Evolutionary conservation across 2,329 filamentous ascomycete genomes (phyloP).

Genomic region (Colletotrichum tamarilloi): DNA sequence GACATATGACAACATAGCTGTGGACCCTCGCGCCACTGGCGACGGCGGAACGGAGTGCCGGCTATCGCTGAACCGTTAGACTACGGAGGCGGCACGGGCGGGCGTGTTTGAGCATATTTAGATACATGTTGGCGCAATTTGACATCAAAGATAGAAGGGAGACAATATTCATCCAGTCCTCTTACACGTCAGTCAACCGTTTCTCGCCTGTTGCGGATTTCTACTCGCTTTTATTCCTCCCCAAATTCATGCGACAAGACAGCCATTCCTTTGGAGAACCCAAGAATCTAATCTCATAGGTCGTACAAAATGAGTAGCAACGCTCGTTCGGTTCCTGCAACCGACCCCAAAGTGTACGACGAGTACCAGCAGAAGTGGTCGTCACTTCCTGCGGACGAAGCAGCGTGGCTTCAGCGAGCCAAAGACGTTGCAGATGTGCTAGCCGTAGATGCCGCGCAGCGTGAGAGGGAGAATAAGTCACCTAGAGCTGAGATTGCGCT

Average conservation of each 20-base stretch:
- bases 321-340: conserved; percentile 33
- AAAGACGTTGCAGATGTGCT: conserved; percentile 51
- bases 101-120: neutral
- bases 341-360: conserved; percentile 51
- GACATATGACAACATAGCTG: conserved; percentile 31
- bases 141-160: neutral
- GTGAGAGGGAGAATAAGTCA: conserved; percentile 53
- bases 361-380: conserved; percentile 51
- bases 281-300: neutral
- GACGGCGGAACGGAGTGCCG: neutral
- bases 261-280: neutral
- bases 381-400: conserved; percentile 43
- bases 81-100: neutral
- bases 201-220: neutral
- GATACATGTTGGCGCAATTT: neutral
- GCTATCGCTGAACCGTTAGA: neutral
- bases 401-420: conserved; percentile 52
- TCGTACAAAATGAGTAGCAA: conserved; percentile 30
- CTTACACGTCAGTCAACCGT: neutral
- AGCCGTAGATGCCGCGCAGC: conserved; percentile 44
- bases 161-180: too few relatives aligned
- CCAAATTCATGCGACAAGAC: neutral
- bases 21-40: conserved; percentile 13
- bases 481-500: conserved; percentile 53
- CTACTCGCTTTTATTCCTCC: too few relatives aligned